phyloP scores from a whole-genome alignment of 179 eudicot species.

The Camellia oleifera region DNA sequence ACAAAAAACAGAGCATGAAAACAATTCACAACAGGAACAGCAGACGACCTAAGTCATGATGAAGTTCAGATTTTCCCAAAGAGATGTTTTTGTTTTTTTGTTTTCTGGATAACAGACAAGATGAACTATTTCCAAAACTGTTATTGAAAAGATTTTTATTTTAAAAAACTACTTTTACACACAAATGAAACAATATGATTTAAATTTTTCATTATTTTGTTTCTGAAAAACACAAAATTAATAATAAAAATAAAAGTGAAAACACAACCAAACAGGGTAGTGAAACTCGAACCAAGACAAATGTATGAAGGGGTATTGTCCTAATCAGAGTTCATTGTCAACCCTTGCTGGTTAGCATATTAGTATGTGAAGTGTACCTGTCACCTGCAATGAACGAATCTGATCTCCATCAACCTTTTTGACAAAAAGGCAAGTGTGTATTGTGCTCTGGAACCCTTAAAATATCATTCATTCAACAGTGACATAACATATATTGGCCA shows the following conservation, averaged over 20 bases:
- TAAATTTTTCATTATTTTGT: too few species aligned
- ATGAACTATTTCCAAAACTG: too few species aligned
- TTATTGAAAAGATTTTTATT: too few species aligned
- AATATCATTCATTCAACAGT: not conserved
- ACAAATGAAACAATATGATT: too few species aligned
- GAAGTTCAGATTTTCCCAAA: not conserved
- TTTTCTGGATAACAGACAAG: too few species aligned
- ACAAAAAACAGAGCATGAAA: too few species aligned
- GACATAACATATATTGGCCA: not conserved
- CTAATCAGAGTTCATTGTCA: not conserved
- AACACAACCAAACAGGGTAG: too few species aligned
- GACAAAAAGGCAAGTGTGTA: not conserved
- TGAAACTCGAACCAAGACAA: not conserved
- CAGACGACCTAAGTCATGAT: too few species aligned
- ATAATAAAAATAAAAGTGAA: too few species aligned
- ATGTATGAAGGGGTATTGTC: not conserved
- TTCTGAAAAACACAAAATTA: too few species aligned
- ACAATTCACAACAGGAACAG: not conserved
- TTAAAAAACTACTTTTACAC: too few species aligned
- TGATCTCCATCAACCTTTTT: conserved; percentile 3
- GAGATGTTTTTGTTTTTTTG: not conserved
- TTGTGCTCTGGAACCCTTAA: conserved; percentile 6
- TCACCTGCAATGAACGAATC: not conserved
- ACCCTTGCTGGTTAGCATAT: not conserved
- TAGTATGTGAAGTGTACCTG: not conserved